phyloP scores from a whole-genome alignment of 345 rosid genomes.

The Eucalyptus regnans region DNA sequence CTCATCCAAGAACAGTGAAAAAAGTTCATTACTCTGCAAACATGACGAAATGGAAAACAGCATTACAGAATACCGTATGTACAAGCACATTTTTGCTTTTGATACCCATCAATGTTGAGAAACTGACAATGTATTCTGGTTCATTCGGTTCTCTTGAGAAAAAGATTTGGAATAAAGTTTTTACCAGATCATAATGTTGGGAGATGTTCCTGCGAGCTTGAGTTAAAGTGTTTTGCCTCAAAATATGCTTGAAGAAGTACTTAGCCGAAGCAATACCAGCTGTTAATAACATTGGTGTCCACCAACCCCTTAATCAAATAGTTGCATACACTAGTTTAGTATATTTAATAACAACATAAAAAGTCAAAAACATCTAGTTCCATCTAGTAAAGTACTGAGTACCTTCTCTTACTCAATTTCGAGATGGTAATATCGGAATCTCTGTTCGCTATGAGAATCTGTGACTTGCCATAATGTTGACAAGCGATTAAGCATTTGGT shows the following conservation, averaged over 20 bases:
- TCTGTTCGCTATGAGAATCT: conserved; percentile 73
- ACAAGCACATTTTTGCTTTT: neutral
- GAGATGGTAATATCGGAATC: conserved; percentile 28
- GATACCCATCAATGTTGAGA: neutral
- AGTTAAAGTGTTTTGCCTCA: conserved; percentile 63
- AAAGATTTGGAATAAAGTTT: neutral
- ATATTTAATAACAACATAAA: neutral
- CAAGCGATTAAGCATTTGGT: neutral
- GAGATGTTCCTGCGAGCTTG: conserved; percentile 94
- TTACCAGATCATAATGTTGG: conserved; percentile 87
- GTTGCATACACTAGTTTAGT: neutral
- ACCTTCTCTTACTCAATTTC: conserved; percentile 53
- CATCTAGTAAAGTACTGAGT: neutral
- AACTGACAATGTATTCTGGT: neutral
- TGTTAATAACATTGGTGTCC: conserved; percentile 77
- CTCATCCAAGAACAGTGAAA: conserved; percentile 71
- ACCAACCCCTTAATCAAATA: conserved; percentile 63
- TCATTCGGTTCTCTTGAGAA: neutral
- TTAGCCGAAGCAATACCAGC: conserved; percentile 73
- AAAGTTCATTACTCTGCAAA: conserved; percentile 67
- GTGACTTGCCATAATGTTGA: neutral
- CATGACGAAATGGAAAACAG: neutral
- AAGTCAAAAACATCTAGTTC: neutral
- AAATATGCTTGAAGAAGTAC: conserved; percentile 59
- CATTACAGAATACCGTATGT: neutral